These are phyloP conservation scores for Fraxinus excelsior DNA, from an alignment of 257 asterid species.

Conservation along the genomic window DNA sequence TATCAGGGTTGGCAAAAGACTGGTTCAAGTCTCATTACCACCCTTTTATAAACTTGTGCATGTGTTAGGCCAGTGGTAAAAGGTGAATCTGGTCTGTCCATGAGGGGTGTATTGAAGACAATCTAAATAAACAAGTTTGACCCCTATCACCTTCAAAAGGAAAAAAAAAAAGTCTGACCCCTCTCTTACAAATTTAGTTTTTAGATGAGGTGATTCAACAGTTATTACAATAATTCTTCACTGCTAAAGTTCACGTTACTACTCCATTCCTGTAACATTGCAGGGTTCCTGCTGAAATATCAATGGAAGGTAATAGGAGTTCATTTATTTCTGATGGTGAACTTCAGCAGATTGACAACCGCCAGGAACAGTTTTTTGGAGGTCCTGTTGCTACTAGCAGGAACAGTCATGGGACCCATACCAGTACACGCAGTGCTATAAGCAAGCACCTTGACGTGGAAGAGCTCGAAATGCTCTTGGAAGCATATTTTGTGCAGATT, in stretches of 20 bases:
- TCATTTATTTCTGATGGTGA: conserved; percentile 44
- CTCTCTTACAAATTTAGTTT: background rate
- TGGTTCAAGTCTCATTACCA: background rate
- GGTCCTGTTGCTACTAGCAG: conserved; percentile 59
- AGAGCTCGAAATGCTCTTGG: conserved; percentile 97
- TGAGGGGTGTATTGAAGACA: too few species aligned
- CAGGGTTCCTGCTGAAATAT: conserved; percentile 59
- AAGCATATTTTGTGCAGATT: conserved; percentile 93
- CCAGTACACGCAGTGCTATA: conserved; percentile 63
- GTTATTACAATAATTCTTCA: background rate
- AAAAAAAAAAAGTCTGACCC: background rate
- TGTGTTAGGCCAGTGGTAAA: too few species aligned
- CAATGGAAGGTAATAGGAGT: conserved; percentile 52
- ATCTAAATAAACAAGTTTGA: background rate
- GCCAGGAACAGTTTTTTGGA: conserved; percentile 51
- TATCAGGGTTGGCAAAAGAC: background rate
- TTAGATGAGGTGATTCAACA: background rate
- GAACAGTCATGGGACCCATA: conserved; percentile 75
- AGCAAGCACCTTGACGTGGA: conserved; percentile 88
- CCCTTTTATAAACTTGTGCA: too few species aligned
- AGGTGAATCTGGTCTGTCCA: too few species aligned
- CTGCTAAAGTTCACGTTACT: background rate
- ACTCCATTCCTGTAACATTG: conserved; percentile 17
- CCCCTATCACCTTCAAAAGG: background rate
- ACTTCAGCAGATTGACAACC: conserved; percentile 39